Evolutionary conservation across 1,284 basidiomycete species (phyloP), one percentile per base, ranked within the genome.

Genomic region (Apiotrichum brassicae): DNA sequence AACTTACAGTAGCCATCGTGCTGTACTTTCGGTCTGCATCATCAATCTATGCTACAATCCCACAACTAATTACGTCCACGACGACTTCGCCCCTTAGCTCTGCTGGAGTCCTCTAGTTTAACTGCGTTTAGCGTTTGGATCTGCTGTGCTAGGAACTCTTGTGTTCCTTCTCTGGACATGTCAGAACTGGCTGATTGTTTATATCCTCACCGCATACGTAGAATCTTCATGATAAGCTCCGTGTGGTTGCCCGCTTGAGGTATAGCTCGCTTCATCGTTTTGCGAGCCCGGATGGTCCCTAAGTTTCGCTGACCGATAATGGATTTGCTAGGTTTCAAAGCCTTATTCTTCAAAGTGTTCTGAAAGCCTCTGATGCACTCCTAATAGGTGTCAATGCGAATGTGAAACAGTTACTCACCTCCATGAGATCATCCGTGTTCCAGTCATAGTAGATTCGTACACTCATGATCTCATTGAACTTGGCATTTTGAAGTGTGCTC

Each of bases 231-330:
- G 53, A 95, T 93, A 43, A 86, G 88, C 74, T 97, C 89, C 39
- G 86, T 87, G 44, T 72, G 68, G 61, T 82, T 86, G 19, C 76
- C 74, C 2, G 78, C 78, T 61, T 84, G 84, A 7, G 57, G 56
- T 67, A 84, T 81, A 59, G 88, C 79, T 63, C 82, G 80, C 78
- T 94, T 97, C 74, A 92, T 89, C 66, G 83, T 84, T 79, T 97
- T 98, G 55, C 90, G 81, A 65, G 94, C 85, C 70, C 85, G 85
- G 72, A 99, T 98, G 4, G 95, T 99, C 8, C 94, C 94, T 16
- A 98, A 79, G 69, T 95, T 97, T 18, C 79, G 70, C 58, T 80
- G 88, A 5, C 82, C 78, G 60, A 90, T 86, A 26, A 97, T 87
- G 52, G 88, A 87, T 79, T 97, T 97, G 5, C 84, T 85, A 5